Evolutionary conservation across 2,329 filamentous ascomycete genomes (phyloP), one percentile per base, ranked within the genome.

Genomic region (Pyricularia sp.): DNA sequence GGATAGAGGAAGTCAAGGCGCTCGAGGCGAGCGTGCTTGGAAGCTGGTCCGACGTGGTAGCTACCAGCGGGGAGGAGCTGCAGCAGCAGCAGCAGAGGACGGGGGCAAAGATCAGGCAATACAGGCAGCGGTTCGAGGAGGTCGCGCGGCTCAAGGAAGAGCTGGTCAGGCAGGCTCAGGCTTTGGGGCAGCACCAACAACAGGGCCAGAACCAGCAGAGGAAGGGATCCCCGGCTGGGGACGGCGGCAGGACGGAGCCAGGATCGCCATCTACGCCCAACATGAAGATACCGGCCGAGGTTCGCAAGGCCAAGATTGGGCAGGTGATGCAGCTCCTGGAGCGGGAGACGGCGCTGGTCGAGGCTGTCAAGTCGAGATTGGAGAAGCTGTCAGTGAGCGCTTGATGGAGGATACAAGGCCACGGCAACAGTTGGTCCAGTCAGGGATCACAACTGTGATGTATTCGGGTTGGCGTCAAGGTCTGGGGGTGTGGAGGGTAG

Each of bases 291-390:
- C 86, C 88, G 14, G 79, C 83, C 25, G 86, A 88, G 68, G 83
- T 91, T 70, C 83, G 88, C 70, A 86, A 83, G 77, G 84, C 82
- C 67, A 91, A 90, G 78, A 78, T 92, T 72, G 82, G 82, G 69
- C 85, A 90, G 75, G 87, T 92, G 26, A 87, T 87, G 78, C 79
- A 79, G 31, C 77, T 91, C 70, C 78, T 92, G 72, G 87, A 90
- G 69, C 81, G 90, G 31, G 89, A 92, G 78, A 86, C 86, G 65
- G 88, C 88, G 5, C 77, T 92, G 73, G 86, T 92, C 7, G 89
- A 92, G 72, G 89, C 87, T 26, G 85, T 91, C 26, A 88, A 84
- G 72, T 82, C 82, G 69, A 82, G 89, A 69, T 78, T 92, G 71
- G 86, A 89, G 76, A 84, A 82, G 71, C 78, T 92, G 68, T 80